phyloP scores from a whole-genome alignment of 305 asterid genomes.

The Striga hermonthica region DNA sequence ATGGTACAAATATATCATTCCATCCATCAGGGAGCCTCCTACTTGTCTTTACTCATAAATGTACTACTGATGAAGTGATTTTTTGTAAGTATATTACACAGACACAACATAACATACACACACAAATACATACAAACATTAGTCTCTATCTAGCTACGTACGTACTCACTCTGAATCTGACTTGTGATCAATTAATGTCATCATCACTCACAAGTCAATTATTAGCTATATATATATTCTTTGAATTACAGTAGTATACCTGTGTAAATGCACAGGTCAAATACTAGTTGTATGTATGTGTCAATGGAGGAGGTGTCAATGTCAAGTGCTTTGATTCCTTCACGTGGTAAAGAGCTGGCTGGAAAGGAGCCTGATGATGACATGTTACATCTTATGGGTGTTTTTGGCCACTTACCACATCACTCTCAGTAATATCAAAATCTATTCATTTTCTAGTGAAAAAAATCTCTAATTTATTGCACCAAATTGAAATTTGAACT shows the following conservation, averaged over 20 bases:
- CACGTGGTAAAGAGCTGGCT: slow-evolving; percentile 24
- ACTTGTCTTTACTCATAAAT: too few relatives aligned
- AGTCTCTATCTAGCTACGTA: neutral
- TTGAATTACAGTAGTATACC: slow-evolving; percentile 10
- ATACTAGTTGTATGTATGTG: slow-evolving; percentile 13
- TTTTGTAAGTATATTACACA: too few relatives aligned
- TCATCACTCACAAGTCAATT: slow-evolving; percentile 20
- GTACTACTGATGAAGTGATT: too few relatives aligned
- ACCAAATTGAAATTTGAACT: too few relatives aligned
- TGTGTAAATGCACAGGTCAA: neutral
- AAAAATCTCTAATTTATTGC: too few relatives aligned
- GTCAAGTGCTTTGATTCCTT: slow-evolving; percentile 25
- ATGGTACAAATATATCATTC: too few relatives aligned
- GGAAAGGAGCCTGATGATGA: slow-evolving; percentile 34
- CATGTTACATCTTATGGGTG: slow-evolving; percentile 28
- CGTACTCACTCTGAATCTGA: neutral
- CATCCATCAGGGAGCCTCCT: too few relatives aligned
- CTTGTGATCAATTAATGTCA: neutral
- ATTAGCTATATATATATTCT: too few relatives aligned
- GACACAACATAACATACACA: too few relatives aligned
- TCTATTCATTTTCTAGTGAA: too few relatives aligned
- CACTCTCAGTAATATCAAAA: too few relatives aligned
- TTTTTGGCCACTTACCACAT: slow-evolving; percentile 25
- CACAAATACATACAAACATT: slow-evolving; percentile 3
- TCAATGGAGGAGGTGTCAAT: slow-evolving; percentile 34